Conservation (phyloP, 2,329 filamentous ascomycete genomes). For the Cryphonectria parasitica region DNA sequence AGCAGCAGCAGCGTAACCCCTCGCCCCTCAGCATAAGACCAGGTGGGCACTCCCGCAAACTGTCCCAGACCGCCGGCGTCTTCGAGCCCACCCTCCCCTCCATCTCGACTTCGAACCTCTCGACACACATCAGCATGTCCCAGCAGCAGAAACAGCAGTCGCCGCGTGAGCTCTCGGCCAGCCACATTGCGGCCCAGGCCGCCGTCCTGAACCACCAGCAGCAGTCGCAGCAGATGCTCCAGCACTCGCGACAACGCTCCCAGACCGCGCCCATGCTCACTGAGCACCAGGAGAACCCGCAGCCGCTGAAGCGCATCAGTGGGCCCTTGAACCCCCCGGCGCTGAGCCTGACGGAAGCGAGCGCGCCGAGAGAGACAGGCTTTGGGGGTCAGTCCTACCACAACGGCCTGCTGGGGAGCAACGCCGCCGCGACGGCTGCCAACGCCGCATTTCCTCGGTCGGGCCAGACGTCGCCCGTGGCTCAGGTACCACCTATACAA, state of each 20-base stretch:
- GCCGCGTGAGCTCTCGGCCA: slow-evolving; percentile 59
- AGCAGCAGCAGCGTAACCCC: slow-evolving; percentile 38
- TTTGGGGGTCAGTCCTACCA: slow-evolving; percentile 59
- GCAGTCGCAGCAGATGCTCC: slow-evolving; percentile 50
- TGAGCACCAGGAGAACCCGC: slow-evolving; percentile 44
- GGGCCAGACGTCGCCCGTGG: slow-evolving; percentile 54
- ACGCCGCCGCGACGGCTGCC: slow-evolving; percentile 69
- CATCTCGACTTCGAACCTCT: slow-evolving; percentile 57
- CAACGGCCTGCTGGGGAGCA: slow-evolving; percentile 63
- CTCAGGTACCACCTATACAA: slow-evolving; percentile 37
- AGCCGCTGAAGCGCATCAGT: slow-evolving; percentile 46
- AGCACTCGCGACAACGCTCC: slow-evolving; percentile 68
- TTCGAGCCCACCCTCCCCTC: slow-evolving; percentile 76
- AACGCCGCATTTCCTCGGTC: slow-evolving; percentile 75
- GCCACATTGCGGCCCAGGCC: slow-evolving; percentile 79
- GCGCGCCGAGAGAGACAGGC: slow-evolving; percentile 59
- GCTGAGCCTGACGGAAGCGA: slow-evolving; percentile 67
- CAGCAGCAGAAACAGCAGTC: slow-evolving; percentile 52
- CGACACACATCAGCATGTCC: slow-evolving; percentile 51
- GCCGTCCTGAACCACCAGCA: slow-evolving; percentile 68
- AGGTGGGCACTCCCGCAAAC: slow-evolving; percentile 59
- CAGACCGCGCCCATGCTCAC: slow-evolving; percentile 69
- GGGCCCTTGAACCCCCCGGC: slow-evolving; percentile 64
- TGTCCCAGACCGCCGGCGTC: slow-evolving; percentile 75
- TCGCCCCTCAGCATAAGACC: slow-evolving; percentile 48